These are phyloP conservation scores for Salix brachista DNA, from an alignment of 345 rosid genomes.

Conservation along the genomic window DNA sequence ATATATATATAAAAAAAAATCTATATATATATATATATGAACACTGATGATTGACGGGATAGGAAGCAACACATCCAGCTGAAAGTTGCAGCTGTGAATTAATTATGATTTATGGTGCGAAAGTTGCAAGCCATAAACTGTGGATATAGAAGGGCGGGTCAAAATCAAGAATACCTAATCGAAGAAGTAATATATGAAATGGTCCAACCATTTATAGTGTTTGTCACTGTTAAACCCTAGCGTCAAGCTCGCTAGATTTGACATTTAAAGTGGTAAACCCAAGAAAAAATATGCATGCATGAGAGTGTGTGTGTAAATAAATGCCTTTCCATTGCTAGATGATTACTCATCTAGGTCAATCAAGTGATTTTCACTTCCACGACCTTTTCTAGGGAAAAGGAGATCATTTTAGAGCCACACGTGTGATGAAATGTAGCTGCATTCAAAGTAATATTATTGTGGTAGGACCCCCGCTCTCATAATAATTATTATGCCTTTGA, in stretches of 20 bases:
- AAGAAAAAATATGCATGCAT: not conserved
- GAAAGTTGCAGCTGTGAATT: not conserved
- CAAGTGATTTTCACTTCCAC: constrained; percentile 4
- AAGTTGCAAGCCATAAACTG: not conserved
- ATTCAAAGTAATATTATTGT: constrained; percentile 17
- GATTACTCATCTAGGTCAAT: not conserved
- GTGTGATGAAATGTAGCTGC: constrained; percentile 18
- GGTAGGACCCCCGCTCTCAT: constrained; percentile 7
- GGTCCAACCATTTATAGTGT: constrained; percentile 8
- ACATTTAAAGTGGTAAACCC: not conserved
- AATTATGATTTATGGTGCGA: not conserved
- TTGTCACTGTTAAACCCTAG: not conserved
- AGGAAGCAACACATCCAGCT: too few relatives aligned
- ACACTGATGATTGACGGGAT: too few relatives aligned
- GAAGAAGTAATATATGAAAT: not conserved
- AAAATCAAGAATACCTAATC: too few relatives aligned
- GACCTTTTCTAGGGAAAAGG: not conserved
- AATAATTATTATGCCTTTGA: not conserved
- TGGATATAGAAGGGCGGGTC: not conserved
- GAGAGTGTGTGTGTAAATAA: too few relatives aligned
- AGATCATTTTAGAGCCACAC: constrained; percentile 12
- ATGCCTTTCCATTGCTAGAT: not conserved
- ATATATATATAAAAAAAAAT: too few relatives aligned
- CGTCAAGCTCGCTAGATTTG: not conserved
- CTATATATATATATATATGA: too few relatives aligned